phyloP scores from a whole-genome alignment of 148 eudicot species.

The Arbutus unedo region DNA sequence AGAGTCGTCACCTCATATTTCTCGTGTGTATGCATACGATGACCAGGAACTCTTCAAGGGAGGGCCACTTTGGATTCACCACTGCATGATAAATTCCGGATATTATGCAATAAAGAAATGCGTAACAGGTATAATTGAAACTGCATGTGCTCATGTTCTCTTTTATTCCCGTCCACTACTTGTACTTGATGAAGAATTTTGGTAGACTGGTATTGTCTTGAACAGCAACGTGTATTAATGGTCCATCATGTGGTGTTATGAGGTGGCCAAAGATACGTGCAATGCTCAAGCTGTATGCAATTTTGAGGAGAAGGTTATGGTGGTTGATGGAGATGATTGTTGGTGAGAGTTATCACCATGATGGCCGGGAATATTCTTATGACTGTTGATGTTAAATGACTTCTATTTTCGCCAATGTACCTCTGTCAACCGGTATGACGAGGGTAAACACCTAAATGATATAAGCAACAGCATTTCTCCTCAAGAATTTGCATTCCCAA shows the following conservation, averaged over 20 bases:
- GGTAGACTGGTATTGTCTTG: not conserved
- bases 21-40: not conserved
- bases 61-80: not conserved
- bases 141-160: not conserved
- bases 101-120: not conserved
- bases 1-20: not conserved
- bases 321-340: too few relatives aligned
- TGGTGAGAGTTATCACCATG: too few relatives aligned
- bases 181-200: constrained; percentile 2
- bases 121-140: not conserved
- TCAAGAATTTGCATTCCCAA: not conserved
- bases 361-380: too few relatives aligned
- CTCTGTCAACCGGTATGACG: too few relatives aligned
- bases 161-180: not conserved
- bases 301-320: too few relatives aligned
- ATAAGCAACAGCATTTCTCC: not conserved
- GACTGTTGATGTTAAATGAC: too few relatives aligned
- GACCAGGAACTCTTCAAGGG: not conserved
- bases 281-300: not conserved
- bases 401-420: too few relatives aligned
- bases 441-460: not conserved
- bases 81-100: too few relatives aligned
- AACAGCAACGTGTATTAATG: not conserved
- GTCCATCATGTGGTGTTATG: constrained; percentile 3
- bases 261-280: constrained; percentile 5